Conservation (phyloP, 306 rosid species). For the Prunus mira region DNA sequence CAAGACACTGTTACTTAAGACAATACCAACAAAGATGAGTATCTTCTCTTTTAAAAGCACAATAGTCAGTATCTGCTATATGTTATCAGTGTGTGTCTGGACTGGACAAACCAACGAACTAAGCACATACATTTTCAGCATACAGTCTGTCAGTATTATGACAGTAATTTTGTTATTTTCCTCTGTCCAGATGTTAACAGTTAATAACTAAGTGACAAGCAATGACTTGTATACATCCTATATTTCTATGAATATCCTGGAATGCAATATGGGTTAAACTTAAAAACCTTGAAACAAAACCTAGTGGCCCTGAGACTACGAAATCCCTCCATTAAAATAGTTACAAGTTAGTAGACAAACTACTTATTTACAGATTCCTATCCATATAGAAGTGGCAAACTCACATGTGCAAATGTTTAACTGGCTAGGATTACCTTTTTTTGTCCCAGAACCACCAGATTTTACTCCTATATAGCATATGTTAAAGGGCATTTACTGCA, state of each 20-base stretch:
- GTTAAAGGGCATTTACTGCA: not conserved
- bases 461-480: not conserved
- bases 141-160: not conserved
- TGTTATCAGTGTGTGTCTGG: not conserved
- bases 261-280: not conserved
- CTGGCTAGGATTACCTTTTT: not conserved
- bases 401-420: not conserved
- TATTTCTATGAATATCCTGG: not conserved
- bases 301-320: not conserved
- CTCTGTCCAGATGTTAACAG: not conserved
- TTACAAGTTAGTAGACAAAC: not conserved
- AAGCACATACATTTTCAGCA: not conserved
- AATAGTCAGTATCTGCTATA: not conserved
- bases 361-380: not conserved
- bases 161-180: not conserved
- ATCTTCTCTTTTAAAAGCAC: not conserved
- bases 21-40: not conserved
- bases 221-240: not conserved
- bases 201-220: not conserved
- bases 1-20: not conserved
- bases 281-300: not conserved
- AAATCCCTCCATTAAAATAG: not conserved
- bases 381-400: not conserved
- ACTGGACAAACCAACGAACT: not conserved
- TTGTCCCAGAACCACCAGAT: not conserved